Conservation (phyloP, 2,329 filamentous ascomycete genomes). For the Clarireedia sp. region DNA sequence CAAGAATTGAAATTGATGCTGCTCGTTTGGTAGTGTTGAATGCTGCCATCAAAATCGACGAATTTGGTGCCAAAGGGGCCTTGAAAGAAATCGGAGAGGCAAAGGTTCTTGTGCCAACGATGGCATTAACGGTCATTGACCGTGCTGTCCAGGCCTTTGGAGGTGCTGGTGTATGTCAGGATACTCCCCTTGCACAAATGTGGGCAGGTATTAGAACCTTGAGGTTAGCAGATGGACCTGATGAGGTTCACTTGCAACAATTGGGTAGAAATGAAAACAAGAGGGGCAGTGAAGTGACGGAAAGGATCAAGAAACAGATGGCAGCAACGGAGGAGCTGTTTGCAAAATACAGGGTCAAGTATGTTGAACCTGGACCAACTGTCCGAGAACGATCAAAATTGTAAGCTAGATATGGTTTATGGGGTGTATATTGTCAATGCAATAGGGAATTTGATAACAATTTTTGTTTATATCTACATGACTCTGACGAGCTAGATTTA, state of each 20-base stretch:
- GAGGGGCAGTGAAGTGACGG: constrained; percentile 51
- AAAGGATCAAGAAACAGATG: constrained; percentile 56
- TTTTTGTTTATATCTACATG: not conserved
- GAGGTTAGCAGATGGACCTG: constrained; percentile 83
- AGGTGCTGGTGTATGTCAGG: constrained; percentile 84
- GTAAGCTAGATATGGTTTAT: constrained; percentile 14
- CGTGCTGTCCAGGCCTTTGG: constrained; percentile 90
- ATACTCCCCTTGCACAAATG: constrained; percentile 82
- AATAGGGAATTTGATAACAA: not conserved
- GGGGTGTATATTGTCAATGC: not conserved
- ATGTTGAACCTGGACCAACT: constrained; percentile 23
- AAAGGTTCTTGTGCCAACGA: constrained; percentile 82
- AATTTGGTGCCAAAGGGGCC: constrained; percentile 77
- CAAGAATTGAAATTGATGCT: constrained; percentile 87
- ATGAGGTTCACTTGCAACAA: constrained; percentile 87
- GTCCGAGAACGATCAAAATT: constrained; percentile 27
- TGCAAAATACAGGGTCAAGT: constrained; percentile 45
- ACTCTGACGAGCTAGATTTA: not conserved
- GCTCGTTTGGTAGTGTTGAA: constrained; percentile 87
- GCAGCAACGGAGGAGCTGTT: constrained; percentile 58
- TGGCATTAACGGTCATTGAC: constrained; percentile 81
- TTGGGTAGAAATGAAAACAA: constrained; percentile 75
- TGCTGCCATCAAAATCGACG: constrained; percentile 90
- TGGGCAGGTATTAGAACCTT: constrained; percentile 77
- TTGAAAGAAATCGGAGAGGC: constrained; percentile 92